A percentile compares a stretch with the other conserved stretches of the same genome.
Conservation (phyloP, 805 yeast genomes). For the Priceomyces medius region DNA sequence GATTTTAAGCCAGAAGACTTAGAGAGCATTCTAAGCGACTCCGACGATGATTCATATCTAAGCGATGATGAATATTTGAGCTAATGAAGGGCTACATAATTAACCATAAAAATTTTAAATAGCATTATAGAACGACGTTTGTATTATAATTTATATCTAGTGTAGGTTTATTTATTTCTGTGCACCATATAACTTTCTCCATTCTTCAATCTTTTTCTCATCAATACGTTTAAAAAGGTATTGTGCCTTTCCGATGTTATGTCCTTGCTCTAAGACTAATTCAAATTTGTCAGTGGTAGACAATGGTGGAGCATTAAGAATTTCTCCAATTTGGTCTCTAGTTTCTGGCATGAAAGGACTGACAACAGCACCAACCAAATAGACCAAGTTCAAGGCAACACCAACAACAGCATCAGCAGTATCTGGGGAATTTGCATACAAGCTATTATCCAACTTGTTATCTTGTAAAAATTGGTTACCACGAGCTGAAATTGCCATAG, state of each 20-base stretch:
- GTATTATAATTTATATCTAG: not conserved
- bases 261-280: conserved; percentile 70
- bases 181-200: conserved; percentile 89
- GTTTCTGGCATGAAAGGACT: conserved; percentile 92
- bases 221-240: conserved; percentile 92
- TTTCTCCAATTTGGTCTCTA: conserved; percentile 63
- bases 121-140: too few relatives aligned
- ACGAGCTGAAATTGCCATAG: conserved; percentile 87
- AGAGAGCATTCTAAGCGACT: not conserved
- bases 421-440: conserved; percentile 72
- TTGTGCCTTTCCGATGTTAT: conserved; percentile 85
- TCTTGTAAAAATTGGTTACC: conserved; percentile 97
- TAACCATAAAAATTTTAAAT: too few relatives aligned
- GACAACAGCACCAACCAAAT: conserved; percentile 77
- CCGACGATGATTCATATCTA: too few relatives aligned
- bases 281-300: conserved; percentile 75
- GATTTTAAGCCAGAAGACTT: conserved; percentile 10
- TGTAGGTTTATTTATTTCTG: conserved; percentile 45
- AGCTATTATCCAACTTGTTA: conserved; percentile 86
- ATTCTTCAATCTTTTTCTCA: conserved; percentile 78
- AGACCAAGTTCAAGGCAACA: conserved; percentile 84
- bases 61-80: too few relatives aligned
- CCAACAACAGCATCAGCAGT: conserved; percentile 90
- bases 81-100: too few relatives aligned
- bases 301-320: conserved; percentile 79